These are phyloP conservation scores for Poa pratensis DNA, from an alignment of 176 grass and related monocot species.

Conservation along the genomic window DNA sequence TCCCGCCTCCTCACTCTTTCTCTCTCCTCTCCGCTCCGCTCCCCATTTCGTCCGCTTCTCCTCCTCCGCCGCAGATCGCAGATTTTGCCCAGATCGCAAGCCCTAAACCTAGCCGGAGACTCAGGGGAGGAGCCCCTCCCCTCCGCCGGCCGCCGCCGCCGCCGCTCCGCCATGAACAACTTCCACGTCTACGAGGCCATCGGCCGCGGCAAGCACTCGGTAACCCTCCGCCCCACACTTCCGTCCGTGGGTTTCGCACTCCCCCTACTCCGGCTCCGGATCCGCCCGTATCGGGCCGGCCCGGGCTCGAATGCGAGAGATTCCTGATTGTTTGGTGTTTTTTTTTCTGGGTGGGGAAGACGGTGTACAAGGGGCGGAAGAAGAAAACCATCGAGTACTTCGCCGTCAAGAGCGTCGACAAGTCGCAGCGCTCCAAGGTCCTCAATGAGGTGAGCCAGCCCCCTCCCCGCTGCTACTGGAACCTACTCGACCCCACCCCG, in stretches of 20 bases:
- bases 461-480: neutral
- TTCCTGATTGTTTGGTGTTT: slow-evolving; percentile 44
- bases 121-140: slow-evolving; percentile 14
- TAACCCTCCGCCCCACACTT: slow-evolving; percentile 29
- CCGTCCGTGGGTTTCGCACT: neutral
- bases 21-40: slow-evolving; percentile 17
- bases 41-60: slow-evolving; percentile 21
- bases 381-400: slow-evolving; percentile 99
- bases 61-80: slow-evolving; percentile 28
- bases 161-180: slow-evolving; percentile 77
- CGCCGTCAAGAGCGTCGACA: slow-evolving; percentile 98
- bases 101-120: slow-evolving; percentile 36
- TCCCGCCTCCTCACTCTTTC: slow-evolving; percentile 31
- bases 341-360: slow-evolving; percentile 54
- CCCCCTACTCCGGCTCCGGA: slow-evolving; percentile 2
- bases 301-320: slow-evolving; percentile 14
- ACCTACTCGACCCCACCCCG: neutral
- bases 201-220: slow-evolving; percentile 94
- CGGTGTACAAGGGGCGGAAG: slow-evolving; percentile 96
- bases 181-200: slow-evolving; percentile 99
- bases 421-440: slow-evolving; percentile 92
- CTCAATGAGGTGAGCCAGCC: slow-evolving; percentile 78
- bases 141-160: neutral
- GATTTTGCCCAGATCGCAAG: slow-evolving; percentile 44
- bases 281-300: neutral